Evolutionary conservation across 1,284 basidiomycete species (phyloP), one percentile per base, ranked within the genome.

Genomic region (Trametes versicolor): DNA sequence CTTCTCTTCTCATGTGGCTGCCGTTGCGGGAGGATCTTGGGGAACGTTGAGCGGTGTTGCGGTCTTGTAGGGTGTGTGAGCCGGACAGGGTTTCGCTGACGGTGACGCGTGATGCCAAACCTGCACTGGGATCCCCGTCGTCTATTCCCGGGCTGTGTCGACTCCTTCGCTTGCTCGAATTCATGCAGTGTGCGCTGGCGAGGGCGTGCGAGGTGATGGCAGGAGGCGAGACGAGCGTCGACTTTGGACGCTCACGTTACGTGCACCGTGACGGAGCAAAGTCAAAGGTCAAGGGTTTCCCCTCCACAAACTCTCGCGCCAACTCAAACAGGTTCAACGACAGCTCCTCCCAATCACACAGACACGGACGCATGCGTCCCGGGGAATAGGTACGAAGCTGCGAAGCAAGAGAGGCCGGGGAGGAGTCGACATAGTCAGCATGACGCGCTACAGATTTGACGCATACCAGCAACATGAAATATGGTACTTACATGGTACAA

Each of bases 1-100:
- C 76, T 60, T 87, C 87, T 72, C 83, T 81, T 73, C 75, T 83
- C 73, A 81, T 80, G 70, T 83, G 84, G 68, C 80, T 77, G 49
- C 45, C 45, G 54, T 60, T 39, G 59, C 72, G 80, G 51, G 84
- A 79, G 15, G 80, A 76, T 65, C 76, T 78, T 69, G 89, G 86
- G 64, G 80, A 62, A 60, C 65, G 76, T 64, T 73, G 69, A 67
- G 72, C 76, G 41, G 4, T 39, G 72, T 76, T 72, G 45, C 81
- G 80, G 73, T 83, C 84, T 74, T 85, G 80, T 72, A 5, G 77
- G 59, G 83, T 74, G 76, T 83, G 85, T 68, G 82, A 76, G 64
- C 79, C 77, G 68, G 76, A 73, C 71, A 74, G 74, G 67, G 79
- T 72, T 70, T 85, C 87, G 70, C 85, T 83, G 69, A 74, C 63